A percentile compares a stretch with the other conserved stretches of the same genome.
Conservation (phyloP, 1,139 yeast genomes). For the Wickerhamomyces sp. region DNA sequence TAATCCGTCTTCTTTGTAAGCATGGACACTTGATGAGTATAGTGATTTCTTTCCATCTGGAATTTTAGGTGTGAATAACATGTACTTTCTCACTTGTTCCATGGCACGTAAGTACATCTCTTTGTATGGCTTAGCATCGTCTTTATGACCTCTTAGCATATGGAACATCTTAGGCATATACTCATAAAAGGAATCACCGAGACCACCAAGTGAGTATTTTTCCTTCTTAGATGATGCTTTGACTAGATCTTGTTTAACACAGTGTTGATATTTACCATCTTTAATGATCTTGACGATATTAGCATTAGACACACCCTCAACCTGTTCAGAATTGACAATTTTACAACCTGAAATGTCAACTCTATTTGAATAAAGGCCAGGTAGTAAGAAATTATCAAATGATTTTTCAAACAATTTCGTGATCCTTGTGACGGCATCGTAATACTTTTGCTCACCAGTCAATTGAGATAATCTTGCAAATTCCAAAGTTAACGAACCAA, state of each 20-base stretch:
- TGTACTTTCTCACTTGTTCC: slow-evolving; percentile 32
- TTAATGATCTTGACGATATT: slow-evolving; percentile 30
- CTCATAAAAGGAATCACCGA: slow-evolving; percentile 68
- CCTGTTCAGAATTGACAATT: slow-evolving; percentile 24
- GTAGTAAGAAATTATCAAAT: slow-evolving; percentile 27
- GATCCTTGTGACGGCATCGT: slow-evolving; percentile 41
- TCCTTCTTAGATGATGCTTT: slow-evolving; percentile 11
- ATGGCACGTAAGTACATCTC: slow-evolving; percentile 33
- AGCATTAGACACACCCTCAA: slow-evolving; percentile 24
- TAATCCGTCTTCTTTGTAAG: slow-evolving; percentile 7
- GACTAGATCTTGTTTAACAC: slow-evolving; percentile 23
- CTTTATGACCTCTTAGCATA: slow-evolving; percentile 42
- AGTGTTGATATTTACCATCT: slow-evolving; percentile 24
- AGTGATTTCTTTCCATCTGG: slow-evolving; percentile 26
- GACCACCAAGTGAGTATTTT: slow-evolving; percentile 45
- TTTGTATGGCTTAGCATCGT: slow-evolving; percentile 13
- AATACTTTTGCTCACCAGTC: slow-evolving; percentile 51
- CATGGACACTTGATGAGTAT: slow-evolving; percentile 19
- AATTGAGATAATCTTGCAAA: slow-evolving; percentile 63
- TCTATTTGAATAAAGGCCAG: slow-evolving; percentile 38
- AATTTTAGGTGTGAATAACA: slow-evolving; percentile 39
- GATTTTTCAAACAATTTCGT: slow-evolving; percentile 34
- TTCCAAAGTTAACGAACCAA: slow-evolving; percentile 65
- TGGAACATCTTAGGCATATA: slow-evolving; percentile 53
- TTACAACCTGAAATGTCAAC: slow-evolving; percentile 49